Evolutionary conservation across 192 early-diverging fungal species (phyloP), one percentile per base, ranked within the genome.

Genomic region (Coemansia sp.): DNA sequence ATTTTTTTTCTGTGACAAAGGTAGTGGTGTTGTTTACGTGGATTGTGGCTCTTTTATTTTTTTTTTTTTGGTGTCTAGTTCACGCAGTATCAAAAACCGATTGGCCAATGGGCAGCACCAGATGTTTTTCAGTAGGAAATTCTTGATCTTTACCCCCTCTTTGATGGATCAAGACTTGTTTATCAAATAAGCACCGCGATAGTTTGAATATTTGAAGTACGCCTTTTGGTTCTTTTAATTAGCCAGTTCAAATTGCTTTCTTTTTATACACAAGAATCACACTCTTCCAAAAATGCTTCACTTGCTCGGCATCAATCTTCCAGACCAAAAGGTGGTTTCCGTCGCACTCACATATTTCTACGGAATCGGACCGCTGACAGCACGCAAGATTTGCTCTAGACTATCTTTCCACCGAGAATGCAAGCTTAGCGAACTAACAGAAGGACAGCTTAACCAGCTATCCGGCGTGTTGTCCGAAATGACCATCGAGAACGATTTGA

Each of bases 231-330:
- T 5, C 6, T 39, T 20, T 50, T 30, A n/a, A 32, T 32, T 32
- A 40, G 1, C 19, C 3, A 14, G 5, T 19, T 40, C 39, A 10
- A n/a, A 40, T 40, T 32, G 5, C 14, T 18, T 17, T 29, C 29
- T 46, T 24, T 9, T 41, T 24, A 43, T 1, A 43, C 41, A 43
- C 14, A 22, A 5, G 11, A 24, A 7, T 22, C 25, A 43, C 41
- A 14, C 19, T 38, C 19, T 15, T 13, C 14, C 10, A 40, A 39
- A 34, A 18, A 90, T 90, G 87, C 72, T 96, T 67, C 91, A 92
- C 75, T 74, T 96, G 51, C 82, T 96, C 40, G 94, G 94, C 56
- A 90, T 96, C 55, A 96, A 96, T 75, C 80, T 96, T 34, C 94
- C 94, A 17, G 94, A 96, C 80, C 68, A 84, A 40, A 93, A 93